Evolutionary conservation across 2,329 filamentous ascomycete genomes (phyloP), one percentile per base, ranked within the genome.

Genomic region (Neopestalotiopsis rosae): DNA sequence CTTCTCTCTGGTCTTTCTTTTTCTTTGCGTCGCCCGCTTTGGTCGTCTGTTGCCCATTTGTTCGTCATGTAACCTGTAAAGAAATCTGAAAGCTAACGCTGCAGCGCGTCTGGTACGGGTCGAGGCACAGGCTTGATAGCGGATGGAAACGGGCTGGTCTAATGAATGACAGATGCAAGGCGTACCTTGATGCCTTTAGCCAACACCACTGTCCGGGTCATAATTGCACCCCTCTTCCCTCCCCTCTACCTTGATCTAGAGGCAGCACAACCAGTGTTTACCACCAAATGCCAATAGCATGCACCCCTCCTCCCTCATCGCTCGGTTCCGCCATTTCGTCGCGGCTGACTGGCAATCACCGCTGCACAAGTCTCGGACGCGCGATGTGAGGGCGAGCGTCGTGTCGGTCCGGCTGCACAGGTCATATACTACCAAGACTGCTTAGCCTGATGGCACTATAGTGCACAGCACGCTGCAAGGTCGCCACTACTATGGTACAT

Each of bases 141-240:
- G 20, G 49, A 56, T 56, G 20, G 49, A 14, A 24, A 7, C 14
- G 13, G 20, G 14, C 49, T 56, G 14, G 20, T 17, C 10, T 30
- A 30, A 10, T 59, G 57, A 24, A 24, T 52, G 45, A n/a, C n/a
- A 20, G 6, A 20, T 10, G 45, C 14, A 52, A 17, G 45, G 6
- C 20, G 45, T 52, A n/a, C 45, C 14, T 12, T 30, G 57, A 30
- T 30, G 17, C 24, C 13, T 59, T 20, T 20, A 58, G 28, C n/a
- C 17, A 40, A 62, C 14, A 62, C 34, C n/a, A 32, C 59, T 40
- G 40, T 32, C 59, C 59, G 59, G 40, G 59, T 62, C 59, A n/a
- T 62, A 62, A 5, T 38, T 20, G n/a, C 34, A 62, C 59, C 59
- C 59, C 59, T 34, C 30, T 12, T 14, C 32, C n/a, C 30, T 20